Base-by-base conservation (phyloP, 2,329 filamentous ascomycete genomes). In the Kalmusia sp. region DNA sequence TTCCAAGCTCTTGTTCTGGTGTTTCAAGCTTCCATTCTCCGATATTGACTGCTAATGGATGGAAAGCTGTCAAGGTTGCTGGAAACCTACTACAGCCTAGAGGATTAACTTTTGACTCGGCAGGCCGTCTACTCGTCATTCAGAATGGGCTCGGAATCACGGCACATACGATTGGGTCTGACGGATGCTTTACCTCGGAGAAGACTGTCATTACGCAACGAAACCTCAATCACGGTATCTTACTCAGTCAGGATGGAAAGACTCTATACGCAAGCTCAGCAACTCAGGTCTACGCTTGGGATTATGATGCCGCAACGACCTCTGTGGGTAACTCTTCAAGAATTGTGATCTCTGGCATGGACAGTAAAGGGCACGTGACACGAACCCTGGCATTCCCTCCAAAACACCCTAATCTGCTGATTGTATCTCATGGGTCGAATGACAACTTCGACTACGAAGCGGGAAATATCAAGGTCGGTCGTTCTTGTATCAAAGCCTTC, bases 371-470 rank as follows among this genome's bases (percentile, higher is more conserved):
- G 0, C 68, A 70, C 47, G 59, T 68, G 3, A 71, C 68, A 22
- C 57, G 68, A 7, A 65, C 67, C 2, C 37, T 70, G 2, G 34
- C 34, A 3, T 59, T 70, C 9, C 63, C 67, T 9, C 62, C 62
- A 7, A 65, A 62, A 22, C 49, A 68, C 33, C 73, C 82, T 4
- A 67, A 72, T 2, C 71, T 77, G 1, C 77, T 92, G 2, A 67
- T 91, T 38, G 81, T 91, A n/a, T 87, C 84, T 6, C 82, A 86
- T 51, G 88, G 88, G 22, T 88, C 84, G 54, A 77, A 79, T 28
- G 76, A 77, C 37, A 89, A 91, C 65, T 78, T 88, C 38, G 88
- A 91, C 67, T 61, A 68, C 54, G 38, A 74, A 1, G 80, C 88
- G 1, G 73, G 72, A 6, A 70, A 83, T 47, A 69, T 82, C 33